Conservation (phyloP, 495 filamentous ascomycete genomes). For the Aspergillus diversus region DNA sequence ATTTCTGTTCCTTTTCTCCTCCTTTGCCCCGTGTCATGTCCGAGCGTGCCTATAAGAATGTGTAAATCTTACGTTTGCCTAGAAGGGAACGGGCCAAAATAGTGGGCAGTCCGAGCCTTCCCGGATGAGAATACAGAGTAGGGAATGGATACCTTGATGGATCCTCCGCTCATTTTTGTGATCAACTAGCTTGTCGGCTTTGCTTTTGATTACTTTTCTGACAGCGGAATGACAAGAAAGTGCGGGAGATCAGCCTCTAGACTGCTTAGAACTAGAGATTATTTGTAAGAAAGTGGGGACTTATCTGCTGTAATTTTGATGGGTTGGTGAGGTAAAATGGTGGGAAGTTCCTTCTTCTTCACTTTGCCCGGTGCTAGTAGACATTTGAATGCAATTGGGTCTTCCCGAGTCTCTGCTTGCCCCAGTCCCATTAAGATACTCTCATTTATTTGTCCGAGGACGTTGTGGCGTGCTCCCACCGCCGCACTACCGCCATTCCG, state of each 20-base stretch:
- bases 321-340: not conserved
- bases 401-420: too few relatives aligned
- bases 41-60: not conserved
- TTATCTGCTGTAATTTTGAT: not conserved
- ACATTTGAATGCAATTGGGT: too few relatives aligned
- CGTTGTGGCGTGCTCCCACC: too few relatives aligned
- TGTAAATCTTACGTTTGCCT: constrained; percentile 2
- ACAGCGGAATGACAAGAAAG: constrained; percentile 8
- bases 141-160: constrained; percentile 7
- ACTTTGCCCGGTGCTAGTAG: too few relatives aligned
- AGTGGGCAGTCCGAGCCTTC: not conserved
- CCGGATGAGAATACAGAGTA: not conserved
- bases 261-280: not conserved
- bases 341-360: too few relatives aligned
- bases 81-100: constrained; percentile 5
- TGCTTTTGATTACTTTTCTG: not conserved
- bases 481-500: too few relatives aligned
- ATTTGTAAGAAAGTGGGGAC: constrained; percentile 16
- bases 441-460: too few relatives aligned
- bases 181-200: not conserved
- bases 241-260: constrained; percentile 31
- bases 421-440: too few relatives aligned
- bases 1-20: constrained; percentile 1
- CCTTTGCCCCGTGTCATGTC: not conserved
- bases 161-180: not conserved